Base-by-base conservation (phyloP, 768 basidiomycete species). In the Rhizopogon sp. region DNA sequence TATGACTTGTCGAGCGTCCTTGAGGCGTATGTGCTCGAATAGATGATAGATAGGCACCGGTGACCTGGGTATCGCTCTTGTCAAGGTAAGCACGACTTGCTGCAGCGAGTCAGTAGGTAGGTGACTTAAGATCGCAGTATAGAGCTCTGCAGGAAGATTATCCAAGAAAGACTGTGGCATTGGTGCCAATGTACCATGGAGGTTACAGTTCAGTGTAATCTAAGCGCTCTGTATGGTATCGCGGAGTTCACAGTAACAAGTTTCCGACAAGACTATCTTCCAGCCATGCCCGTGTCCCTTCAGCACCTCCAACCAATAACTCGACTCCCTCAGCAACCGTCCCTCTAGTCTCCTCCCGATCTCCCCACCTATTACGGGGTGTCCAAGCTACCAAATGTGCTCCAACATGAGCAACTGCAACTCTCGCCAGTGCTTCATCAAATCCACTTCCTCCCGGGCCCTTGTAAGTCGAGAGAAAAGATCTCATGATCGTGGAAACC, bases 141-240 rank as follows among this genome's bases (percentile, higher is more conserved):
- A 85, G 7, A 93, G 73, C 67, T 93, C 90, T 3, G 81, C 65
- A 8, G 90, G 89, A 20, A 92, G 71, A 29, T 56, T 62, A 29
- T 64, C 64, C 45, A 76, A 54, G 37, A 47, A 58, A 40, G 7
- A 50, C 51, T 63, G 66, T 68, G n/a, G 13, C 37, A 40, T 14
- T 11, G 13, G 25, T 51, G 6, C 20, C 25, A 25, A 25, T 25
- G 3, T 54, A 43, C 20, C 25, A 13, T 29, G 31, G 9, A 33
- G 31, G 31, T 31, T 31, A 8, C 5, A 31, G 29, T 31, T 31
- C 8, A 8, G 0, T 25, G 25, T 25, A 33, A 33, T 33, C 31
- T 33, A 33, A 9, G 6, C 25, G 25, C 25, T 5, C 3, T 25
- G 31, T 33, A 10, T 1, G 9, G 31, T 25, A 28, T 14, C 17